phyloP scores from a whole-genome alignment of 2,329 filamentous ascomycete genomes.

The Fusarium algeriense region DNA sequence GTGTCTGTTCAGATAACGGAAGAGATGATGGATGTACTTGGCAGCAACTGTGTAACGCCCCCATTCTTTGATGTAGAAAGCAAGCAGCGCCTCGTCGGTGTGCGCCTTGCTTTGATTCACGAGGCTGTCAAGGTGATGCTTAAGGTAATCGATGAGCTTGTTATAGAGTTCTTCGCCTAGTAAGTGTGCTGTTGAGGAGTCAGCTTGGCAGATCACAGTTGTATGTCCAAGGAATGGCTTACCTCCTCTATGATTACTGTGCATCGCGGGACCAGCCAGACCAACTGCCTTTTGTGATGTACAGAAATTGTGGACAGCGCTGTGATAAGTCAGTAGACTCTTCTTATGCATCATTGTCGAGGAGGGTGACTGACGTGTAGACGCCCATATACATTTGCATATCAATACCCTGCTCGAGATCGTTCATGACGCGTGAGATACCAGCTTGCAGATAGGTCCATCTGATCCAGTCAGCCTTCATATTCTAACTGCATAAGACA shows the following conservation, averaged over 20 bases:
- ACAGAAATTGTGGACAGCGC: conserved; percentile 97
- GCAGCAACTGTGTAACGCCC: conserved; percentile 93
- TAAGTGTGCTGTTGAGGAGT: conserved; percentile 76
- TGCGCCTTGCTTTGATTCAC: conserved; percentile 80
- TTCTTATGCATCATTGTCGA: neutral
- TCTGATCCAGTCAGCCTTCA: conserved; percentile 60
- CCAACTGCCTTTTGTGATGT: conserved; percentile 94
- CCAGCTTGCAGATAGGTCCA: conserved; percentile 92
- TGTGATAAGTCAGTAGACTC: conserved; percentile 58
- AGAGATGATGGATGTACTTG: conserved; percentile 97
- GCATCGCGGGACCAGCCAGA: conserved; percentile 59
- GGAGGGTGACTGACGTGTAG: conserved; percentile 76
- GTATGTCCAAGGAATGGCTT: conserved; percentile 39
- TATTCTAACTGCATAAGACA: neutral
- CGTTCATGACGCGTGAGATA: conserved; percentile 92
- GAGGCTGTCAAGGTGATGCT: conserved; percentile 78
- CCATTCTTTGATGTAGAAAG: conserved; percentile 98
- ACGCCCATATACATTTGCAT: conserved; percentile 98
- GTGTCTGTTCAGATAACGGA: conserved; percentile 95
- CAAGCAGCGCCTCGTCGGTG: conserved; percentile 88
- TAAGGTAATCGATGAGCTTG: conserved; percentile 88
- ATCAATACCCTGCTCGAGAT: conserved; percentile 91
- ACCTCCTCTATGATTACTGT: conserved; percentile 71
- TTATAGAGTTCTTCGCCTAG: conserved; percentile 96
- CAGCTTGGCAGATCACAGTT: conserved; percentile 14